A percentile compares a stretch with the other conserved stretches of the same genome.
Evolutionary conservation across 345 rosid genomes (phyloP).

Genomic region (Citrus mangshanensis): DNA sequence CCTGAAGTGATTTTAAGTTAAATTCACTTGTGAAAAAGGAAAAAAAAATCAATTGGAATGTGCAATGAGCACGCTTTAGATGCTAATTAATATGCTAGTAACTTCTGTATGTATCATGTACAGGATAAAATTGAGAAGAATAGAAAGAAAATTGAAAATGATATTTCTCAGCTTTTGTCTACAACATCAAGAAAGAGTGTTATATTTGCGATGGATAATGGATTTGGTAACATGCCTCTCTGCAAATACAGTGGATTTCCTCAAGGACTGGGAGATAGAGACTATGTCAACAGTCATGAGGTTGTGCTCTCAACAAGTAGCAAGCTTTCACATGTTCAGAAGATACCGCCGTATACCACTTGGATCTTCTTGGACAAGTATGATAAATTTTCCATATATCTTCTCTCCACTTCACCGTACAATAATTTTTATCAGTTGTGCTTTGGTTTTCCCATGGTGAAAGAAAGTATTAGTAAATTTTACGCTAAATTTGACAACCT

Average conservation of each 20-base stretch:
- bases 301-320: slow-evolving; percentile 37
- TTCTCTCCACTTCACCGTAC: not conserved
- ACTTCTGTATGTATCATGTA: slow-evolving; percentile 1
- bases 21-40: not conserved
- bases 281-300: slow-evolving; percentile 60
- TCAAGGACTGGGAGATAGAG: slow-evolving; percentile 65
- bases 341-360: slow-evolving; percentile 85
- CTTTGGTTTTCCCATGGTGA: not conserved
- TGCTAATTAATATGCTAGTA: not conserved
- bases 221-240: slow-evolving; percentile 41
- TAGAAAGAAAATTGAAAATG: slow-evolving; percentile 48
- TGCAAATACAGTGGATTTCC: slow-evolving; percentile 52
- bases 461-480: slow-evolving; percentile 1
- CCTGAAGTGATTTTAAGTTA: not conserved
- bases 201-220: slow-evolving; percentile 27
- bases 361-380: slow-evolving; percentile 98
- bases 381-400: slow-evolving; percentile 11
- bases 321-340: slow-evolving; percentile 64
- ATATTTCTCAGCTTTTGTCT: slow-evolving; percentile 37
- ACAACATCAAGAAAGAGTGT: slow-evolving; percentile 42
- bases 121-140: slow-evolving; percentile 78
- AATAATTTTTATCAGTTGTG: slow-evolving; percentile 10
- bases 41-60: not conserved
- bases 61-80: not conserved
- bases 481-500: not conserved